Conservation (phyloP, 1,284 basidiomycete genomes). For the Phlebopus sp. region DNA sequence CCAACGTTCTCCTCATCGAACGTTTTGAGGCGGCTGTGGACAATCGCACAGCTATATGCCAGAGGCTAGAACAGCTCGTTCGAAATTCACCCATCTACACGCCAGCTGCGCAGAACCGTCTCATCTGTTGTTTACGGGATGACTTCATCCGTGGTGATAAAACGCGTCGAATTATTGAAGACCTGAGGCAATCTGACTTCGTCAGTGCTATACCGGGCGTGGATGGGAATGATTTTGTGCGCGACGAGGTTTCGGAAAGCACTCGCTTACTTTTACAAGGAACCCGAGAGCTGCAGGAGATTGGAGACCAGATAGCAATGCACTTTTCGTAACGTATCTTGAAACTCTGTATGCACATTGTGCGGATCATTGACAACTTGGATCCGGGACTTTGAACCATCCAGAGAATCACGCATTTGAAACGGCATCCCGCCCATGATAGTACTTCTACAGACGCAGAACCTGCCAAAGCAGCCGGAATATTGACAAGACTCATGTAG, state of each 20-base stretch:
- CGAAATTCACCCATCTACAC: slow-evolving; percentile 20
- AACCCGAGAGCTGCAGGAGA: slow-evolving; percentile 23
- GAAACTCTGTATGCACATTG: neutral
- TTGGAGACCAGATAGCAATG: slow-evolving; percentile 23
- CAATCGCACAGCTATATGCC: slow-evolving; percentile 24
- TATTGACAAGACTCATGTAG: no score
- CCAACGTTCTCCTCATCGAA: slow-evolving; percentile 24
- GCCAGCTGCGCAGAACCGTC: slow-evolving; percentile 14
- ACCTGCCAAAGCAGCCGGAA: no score
- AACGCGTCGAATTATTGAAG: slow-evolving; percentile 21
- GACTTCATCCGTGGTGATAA: slow-evolving; percentile 26
- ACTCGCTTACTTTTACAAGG: slow-evolving; percentile 26
- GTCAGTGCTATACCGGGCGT: slow-evolving; percentile 18
- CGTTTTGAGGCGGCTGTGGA: slow-evolving; percentile 26
- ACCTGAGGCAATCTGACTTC: slow-evolving; percentile 25
- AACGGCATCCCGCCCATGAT: no score
- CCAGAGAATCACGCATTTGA: no score
- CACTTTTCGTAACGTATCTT: slow-evolving; percentile 16
- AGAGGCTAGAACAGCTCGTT: slow-evolving; percentile 25
- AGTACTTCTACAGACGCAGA: no score
- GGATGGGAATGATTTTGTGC: slow-evolving; percentile 19
- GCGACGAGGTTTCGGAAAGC: slow-evolving; percentile 23
- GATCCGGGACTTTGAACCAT: no score
- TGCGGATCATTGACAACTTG: no score
- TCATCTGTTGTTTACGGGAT: slow-evolving; percentile 21